Evolutionary conservation across 2,329 filamentous ascomycete genomes (phyloP).

Genomic region (Nectriaceae sp.): DNA sequence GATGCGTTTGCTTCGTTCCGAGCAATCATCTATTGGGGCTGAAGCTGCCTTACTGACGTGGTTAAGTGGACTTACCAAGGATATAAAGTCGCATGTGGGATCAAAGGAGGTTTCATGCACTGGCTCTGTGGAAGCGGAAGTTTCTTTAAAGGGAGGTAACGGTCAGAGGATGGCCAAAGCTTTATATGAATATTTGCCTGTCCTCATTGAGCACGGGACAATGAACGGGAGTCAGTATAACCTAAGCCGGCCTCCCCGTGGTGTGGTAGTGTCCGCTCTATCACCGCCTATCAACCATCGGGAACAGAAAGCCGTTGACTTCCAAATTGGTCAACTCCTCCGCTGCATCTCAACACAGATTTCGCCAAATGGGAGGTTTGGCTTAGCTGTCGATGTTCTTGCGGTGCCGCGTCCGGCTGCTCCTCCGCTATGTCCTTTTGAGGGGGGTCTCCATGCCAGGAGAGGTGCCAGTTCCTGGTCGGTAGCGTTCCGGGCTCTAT

Average conservation of each 20-base stretch:
- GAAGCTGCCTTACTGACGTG: constrained; percentile 49
- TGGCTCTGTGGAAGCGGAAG: background rate
- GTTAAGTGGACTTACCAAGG: constrained; percentile 35
- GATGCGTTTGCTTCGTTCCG: constrained; percentile 48
- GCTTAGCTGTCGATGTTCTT: constrained; percentile 33
- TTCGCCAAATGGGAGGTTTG: constrained; percentile 52
- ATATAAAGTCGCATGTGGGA: constrained; percentile 10
- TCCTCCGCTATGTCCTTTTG: constrained; percentile 18
- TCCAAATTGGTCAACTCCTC: constrained; percentile 49
- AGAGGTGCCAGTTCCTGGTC: constrained; percentile 49
- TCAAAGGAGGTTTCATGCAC: background rate
- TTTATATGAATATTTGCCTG: constrained; percentile 40
- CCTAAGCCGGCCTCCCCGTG: constrained; percentile 41
- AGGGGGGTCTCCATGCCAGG: constrained; percentile 25
- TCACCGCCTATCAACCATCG: constrained; percentile 31
- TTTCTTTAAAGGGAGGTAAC: background rate
- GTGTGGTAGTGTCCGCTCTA: constrained; percentile 40
- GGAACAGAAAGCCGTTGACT: constrained; percentile 43
- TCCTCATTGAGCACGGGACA: constrained; percentile 41
- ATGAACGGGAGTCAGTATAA: constrained; percentile 38
- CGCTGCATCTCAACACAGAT: constrained; percentile 44
- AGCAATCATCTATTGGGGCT: constrained; percentile 45
- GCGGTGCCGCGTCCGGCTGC: constrained; percentile 20
- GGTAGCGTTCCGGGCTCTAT: constrained; percentile 55
- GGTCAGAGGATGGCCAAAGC: constrained; percentile 1